These are phyloP conservation scores for Luvunga scandens DNA, from an alignment of 345 rosid species.

Conservation along the genomic window DNA sequence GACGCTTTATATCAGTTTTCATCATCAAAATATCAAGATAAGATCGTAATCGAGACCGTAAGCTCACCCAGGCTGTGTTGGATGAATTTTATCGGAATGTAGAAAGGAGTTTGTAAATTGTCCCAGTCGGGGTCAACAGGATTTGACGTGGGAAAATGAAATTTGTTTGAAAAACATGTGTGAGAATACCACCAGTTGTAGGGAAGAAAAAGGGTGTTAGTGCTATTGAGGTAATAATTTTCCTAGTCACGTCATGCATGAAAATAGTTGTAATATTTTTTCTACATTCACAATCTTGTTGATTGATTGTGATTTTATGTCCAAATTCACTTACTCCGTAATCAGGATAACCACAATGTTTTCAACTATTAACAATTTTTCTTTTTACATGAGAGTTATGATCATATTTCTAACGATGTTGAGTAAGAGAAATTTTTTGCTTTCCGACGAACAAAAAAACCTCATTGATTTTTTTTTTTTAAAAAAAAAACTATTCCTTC, in stretches of 20 bases:
- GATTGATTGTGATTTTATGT: no score
- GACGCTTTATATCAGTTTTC: constrained; percentile 22
- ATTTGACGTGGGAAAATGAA: neutral
- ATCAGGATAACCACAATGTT: neutral
- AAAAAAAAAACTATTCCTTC: neutral
- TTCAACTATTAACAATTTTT: neutral
- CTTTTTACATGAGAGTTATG: no score
- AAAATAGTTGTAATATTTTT: neutral
- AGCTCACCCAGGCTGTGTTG: neutral
- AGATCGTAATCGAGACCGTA: neutral
- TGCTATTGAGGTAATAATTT: neutral
- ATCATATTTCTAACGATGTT: no score
- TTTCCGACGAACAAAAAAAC: no score
- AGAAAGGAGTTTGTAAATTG: neutral
- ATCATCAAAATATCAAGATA: neutral
- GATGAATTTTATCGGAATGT: neutral
- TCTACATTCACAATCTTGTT: no score
- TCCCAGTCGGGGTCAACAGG: neutral
- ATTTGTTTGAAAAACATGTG: neutral
- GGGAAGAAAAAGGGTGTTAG: neutral
- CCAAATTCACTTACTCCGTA: no score
- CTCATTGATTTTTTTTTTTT: no score
- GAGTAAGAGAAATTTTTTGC: no score
- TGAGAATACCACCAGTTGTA: no score
- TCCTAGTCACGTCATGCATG: neutral